phyloP scores from a whole-genome alignment of 164 flowering plant species.

The Aristolochia contorta region DNA sequence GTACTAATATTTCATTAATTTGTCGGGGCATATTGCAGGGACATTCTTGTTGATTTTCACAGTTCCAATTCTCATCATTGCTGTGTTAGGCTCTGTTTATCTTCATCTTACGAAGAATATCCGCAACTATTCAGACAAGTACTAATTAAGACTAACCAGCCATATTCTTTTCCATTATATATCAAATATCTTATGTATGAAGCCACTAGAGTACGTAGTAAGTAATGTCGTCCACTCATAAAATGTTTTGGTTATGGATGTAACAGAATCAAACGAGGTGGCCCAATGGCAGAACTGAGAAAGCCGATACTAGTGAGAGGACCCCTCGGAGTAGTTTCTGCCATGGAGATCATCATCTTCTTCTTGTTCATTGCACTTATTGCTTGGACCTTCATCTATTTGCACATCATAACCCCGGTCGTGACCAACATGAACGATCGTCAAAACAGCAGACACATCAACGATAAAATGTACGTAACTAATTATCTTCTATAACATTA shows the following conservation, averaged over 20 bases:
- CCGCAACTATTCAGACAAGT: not conserved
- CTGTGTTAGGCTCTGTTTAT: conserved; percentile 51
- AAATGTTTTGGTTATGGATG: too few relatives aligned
- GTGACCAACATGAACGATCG: too few relatives aligned
- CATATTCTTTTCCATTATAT: not conserved
- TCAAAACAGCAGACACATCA: too few relatives aligned
- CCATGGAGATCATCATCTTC: conserved; percentile 42
- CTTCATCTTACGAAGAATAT: conserved; percentile 42
- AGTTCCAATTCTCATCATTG: conserved; percentile 46
- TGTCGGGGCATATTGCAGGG: conserved; percentile 17
- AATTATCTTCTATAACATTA: too few relatives aligned
- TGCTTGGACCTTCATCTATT: conserved; percentile 41
- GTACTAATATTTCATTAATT: not conserved
- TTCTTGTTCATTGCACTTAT: conserved; percentile 59
- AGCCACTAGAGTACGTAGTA: not conserved
- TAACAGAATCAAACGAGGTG: too few relatives aligned
- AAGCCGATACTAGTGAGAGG: too few relatives aligned
- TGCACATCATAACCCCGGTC: conserved; percentile 11
- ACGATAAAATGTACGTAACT: too few relatives aligned
- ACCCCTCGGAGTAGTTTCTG: too few relatives aligned
- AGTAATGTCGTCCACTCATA: not conserved
- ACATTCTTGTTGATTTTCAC: conserved; percentile 28
- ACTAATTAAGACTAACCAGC: too few relatives aligned
- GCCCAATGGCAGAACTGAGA: too few relatives aligned
- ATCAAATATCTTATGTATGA: too few relatives aligned